Evolutionary conservation across 257 asterid species (phyloP).

Genomic region (Nicotiana tabacum): DNA sequence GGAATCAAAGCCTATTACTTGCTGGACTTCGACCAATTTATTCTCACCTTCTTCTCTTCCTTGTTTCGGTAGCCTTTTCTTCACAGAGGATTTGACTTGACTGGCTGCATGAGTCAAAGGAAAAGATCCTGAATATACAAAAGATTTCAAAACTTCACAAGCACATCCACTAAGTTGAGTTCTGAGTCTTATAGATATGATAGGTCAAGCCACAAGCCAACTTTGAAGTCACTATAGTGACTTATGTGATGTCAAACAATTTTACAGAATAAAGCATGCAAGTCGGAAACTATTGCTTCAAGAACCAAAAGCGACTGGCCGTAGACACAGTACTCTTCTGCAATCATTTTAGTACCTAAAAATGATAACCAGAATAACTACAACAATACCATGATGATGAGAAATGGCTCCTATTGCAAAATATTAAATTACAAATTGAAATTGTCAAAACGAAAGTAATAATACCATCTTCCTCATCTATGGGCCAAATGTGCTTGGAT

Average conservation of each 20-base stretch:
- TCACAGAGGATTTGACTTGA: constrained; percentile 20
- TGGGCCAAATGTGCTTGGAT: constrained; percentile 45
- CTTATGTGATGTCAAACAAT: not conserved
- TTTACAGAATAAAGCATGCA: not conserved
- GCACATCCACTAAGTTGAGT: not conserved
- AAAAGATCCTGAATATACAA: not conserved
- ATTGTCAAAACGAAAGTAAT: not conserved
- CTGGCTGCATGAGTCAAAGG: constrained; percentile 16
- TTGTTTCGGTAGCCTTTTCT: constrained; percentile 21
- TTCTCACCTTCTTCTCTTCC: constrained; percentile 33
- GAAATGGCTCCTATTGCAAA: not conserved
- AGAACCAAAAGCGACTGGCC: not conserved
- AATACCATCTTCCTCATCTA: constrained; percentile 26
- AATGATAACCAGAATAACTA: not conserved
- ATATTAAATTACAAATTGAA: not conserved
- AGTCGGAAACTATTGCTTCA: not conserved
- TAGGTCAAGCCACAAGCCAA: not conserved
- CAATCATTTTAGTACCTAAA: not conserved
- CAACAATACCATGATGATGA: not conserved
- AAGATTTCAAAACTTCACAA: not conserved
- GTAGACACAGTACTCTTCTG: not conserved
- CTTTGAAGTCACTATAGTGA: not conserved
- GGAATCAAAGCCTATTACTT: not conserved
- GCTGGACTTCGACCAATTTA: not conserved
- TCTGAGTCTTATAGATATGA: not conserved